Conservation (phyloP, 352 stramenopile genomes). For the Phytophthora syringae region DNA sequence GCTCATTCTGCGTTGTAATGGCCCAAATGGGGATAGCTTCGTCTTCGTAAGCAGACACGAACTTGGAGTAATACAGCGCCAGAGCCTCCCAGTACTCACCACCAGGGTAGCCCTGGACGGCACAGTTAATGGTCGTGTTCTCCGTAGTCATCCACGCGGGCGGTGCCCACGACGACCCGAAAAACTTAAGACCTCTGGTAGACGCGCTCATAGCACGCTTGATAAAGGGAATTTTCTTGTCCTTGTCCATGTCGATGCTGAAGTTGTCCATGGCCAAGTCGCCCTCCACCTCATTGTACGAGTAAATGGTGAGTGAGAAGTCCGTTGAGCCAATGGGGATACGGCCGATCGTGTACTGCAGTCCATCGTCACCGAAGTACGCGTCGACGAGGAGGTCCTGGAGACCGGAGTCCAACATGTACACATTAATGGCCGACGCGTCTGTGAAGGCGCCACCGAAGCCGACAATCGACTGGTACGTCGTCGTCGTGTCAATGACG, state of each 20-base stretch:
- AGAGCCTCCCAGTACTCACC: constrained; percentile 75
- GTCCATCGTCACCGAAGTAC: constrained; percentile 80
- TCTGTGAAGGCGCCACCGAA: constrained; percentile 93
- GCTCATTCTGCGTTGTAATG: constrained; percentile 90
- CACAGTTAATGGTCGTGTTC: constrained; percentile 62
- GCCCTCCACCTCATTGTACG: constrained; percentile 82
- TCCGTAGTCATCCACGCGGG: constrained; percentile 88
- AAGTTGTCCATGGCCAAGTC: constrained; percentile 87
- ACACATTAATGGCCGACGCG: constrained; percentile 80
- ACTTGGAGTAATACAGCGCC: constrained; percentile 89
- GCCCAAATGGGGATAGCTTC: constrained; percentile 78
- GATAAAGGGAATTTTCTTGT: constrained; percentile 80
- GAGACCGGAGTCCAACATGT: constrained; percentile 56
- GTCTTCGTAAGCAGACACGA: constrained; percentile 79
- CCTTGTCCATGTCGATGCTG: constrained; percentile 85
- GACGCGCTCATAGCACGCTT: constrained; percentile 55
- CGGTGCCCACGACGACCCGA: constrained; percentile 81
- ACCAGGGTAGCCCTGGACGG: constrained; percentile 58
- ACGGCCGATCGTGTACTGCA: constrained; percentile 86
- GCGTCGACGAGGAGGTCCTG: constrained; percentile 78
- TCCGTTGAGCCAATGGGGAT: constrained; percentile 89
- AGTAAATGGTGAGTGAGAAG: constrained; percentile 89
- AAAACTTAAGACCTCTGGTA: constrained; percentile 63
- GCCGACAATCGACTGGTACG: constrained; percentile 84
- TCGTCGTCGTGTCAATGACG: constrained; percentile 53